Evolutionary conservation across 2,329 filamentous ascomycete species (phyloP), one percentile per base, ranked within the genome.

Genomic region (Fusarium poae): DNA sequence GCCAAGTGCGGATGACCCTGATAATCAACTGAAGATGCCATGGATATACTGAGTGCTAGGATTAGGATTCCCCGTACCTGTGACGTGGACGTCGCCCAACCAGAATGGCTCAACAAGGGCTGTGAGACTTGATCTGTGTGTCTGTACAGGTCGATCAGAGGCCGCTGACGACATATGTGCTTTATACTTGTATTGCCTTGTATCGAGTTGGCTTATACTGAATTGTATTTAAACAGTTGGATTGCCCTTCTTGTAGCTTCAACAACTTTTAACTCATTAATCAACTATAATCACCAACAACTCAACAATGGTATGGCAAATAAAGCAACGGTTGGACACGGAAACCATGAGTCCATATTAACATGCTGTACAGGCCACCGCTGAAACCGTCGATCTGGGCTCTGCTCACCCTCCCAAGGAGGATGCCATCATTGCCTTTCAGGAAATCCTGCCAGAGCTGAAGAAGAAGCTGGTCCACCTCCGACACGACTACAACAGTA

Each of bases 381-480:
- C 80, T 49, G 84, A 86, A n/a, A 88, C 85, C 11, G 83, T 84
- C 50, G 77, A 85, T 23, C 77, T 88, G 37, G 81, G 83, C 51
- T 75, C 79, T 34, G 74, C 81, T 45, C 86, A 88, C 64, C 74
- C 77, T 42, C 83, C 83, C 54, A 74, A 85, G 73, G 81, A 83
- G 60, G 85, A 86, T 53, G 82, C 84, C 11, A 79, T 87, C 72
- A 79, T 79, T 56, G 82, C 80, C 29, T 87, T 86, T 76, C 73
- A 79, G 40, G 79, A 84, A 53, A 77, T 87, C 55, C 78, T 85
- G 65, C 76, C 77, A 11, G 83, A 86, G n/a, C 77, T 88, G 40
- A 86, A 86, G 79, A 82, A 80, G 69, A 74, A 78, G 57, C 80
- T 88, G 43, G 78, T 86, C 34, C 83, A 84, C 68, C 78, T 82